Evolutionary conservation across 2,329 filamentous ascomycete species (phyloP), one percentile per base, ranked within the genome.

Genomic region (Aspergillus awamori): DNA sequence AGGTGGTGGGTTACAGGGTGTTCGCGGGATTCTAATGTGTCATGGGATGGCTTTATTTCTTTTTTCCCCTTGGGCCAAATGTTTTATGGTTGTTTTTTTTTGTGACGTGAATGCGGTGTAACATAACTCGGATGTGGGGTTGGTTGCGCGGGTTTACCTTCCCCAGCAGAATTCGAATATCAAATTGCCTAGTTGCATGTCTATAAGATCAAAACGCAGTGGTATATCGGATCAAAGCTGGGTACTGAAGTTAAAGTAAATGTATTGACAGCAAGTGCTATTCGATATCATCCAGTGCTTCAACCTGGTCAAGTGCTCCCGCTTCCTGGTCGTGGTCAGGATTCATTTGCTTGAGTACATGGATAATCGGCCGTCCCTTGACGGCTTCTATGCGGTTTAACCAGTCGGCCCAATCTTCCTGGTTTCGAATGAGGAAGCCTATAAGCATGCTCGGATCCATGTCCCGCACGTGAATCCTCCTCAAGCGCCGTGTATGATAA

Each of bases 401-500:
- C 93, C 93, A 98, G 57, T 87, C 84, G 41, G 84, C 79, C 89
- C 94, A 98, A 67, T 99, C 95, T 47, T 88, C 84, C 68, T 94
- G 88, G 60, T 91, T 87, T 43, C 84, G 86, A 63, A 99, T 93
- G 38, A 99, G 79, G 71, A 98, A 98, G 4, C 92, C 94, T 66
- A 99, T 91, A 45, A 99, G 80, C 95, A 99, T 99, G 72, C 93
- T 97, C 0, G 95, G 95, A 70, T 99, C 95, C 91, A 99, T 95
- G 72, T 98, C 93, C 61, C 88, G 87, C 53, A 99, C 84, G 67
- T 95, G 89, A 30, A 99, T 83, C 59, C 90, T 86, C 39, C 94
- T 87, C 17, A 99, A 80, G 52, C 94, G 88, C 54, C 91, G 86
- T 0, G 93, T 98, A 74, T 99, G 94, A 71, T 92, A 97, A 0